Conservation (phyloP, 2,329 filamentous ascomycete species). For the Beauveria asiatica region DNA sequence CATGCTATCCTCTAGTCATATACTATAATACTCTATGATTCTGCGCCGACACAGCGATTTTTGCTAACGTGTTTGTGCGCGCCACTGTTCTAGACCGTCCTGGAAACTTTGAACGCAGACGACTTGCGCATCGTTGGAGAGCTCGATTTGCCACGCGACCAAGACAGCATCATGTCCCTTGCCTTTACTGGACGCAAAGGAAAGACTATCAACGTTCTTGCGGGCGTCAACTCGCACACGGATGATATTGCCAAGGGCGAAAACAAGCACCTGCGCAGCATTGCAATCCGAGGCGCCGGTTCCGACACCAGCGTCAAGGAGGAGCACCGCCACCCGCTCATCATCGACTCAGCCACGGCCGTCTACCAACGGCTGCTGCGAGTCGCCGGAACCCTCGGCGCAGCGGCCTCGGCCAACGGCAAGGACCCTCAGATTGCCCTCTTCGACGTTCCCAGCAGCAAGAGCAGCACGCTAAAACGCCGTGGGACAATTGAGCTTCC, state of each 20-base stretch:
- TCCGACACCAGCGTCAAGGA: slow-evolving; percentile 22
- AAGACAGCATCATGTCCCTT: slow-evolving; percentile 83
- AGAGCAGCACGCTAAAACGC: slow-evolving; percentile 37
- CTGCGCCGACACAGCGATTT: no score
- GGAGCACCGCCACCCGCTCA: slow-evolving; percentile 38
- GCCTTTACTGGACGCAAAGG: slow-evolving; percentile 56
- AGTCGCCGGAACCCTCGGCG: slow-evolving; percentile 60
- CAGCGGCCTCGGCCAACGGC: slow-evolving; percentile 69
- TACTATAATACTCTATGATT: background rate
- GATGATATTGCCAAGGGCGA: slow-evolving; percentile 63
- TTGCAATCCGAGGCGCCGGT: slow-evolving; percentile 47
- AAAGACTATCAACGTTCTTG: slow-evolving; percentile 49
- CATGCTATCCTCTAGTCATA: background rate
- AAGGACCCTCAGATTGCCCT: slow-evolving; percentile 70
- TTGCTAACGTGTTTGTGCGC: background rate
- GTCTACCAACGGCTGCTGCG: slow-evolving; percentile 53
- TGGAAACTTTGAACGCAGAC: slow-evolving; percentile 60
- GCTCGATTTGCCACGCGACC: slow-evolving; percentile 69
- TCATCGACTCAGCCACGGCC: slow-evolving; percentile 40
- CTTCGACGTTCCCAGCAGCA: slow-evolving; percentile 68
- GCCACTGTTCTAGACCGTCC: slow-evolving; percentile 45
- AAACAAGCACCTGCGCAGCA: slow-evolving; percentile 77
- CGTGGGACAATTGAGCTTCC: slow-evolving; percentile 42
- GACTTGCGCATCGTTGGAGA: slow-evolving; percentile 60
- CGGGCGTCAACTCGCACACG: slow-evolving; percentile 77